Base-by-base conservation (phyloP, 768 basidiomycete species). In the Saitozyma sp. region DNA sequence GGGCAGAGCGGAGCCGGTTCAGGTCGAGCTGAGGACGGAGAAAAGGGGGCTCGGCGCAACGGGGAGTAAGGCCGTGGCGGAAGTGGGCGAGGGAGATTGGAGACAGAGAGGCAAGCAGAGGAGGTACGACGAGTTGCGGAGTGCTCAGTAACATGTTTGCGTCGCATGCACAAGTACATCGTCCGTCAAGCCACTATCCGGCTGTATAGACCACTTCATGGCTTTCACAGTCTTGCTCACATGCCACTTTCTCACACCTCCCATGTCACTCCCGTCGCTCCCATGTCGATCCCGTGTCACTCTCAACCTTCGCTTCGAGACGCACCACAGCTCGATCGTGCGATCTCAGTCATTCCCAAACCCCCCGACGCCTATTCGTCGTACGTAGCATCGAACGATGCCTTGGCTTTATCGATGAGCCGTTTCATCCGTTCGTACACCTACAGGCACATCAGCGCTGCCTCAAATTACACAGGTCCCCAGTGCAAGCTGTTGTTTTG, bases 341-440 rank as follows among this genome's bases (percentile, higher is more conserved):
- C 29, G 29, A 29, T 2, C 29, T 29, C 29, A 29, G 29, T 2
- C 29, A 2, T 5, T 29, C 29, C 29, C 29, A 5, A 29, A 29
- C 2, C 29, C 5, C 29, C 29, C 29, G 5, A 29, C 29, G 29
- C 38, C 43, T 61, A 72, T 51, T 69, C 63, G 2, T 73, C 71
- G 46, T 68, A 73, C 10, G 64, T 66, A 3, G 66, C 60, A 9
- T 65, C 69, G 3, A 71, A 20, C 8, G 53, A 54, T 9, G 62
- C 61, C 6, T 79, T 77, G 13, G 91, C 82, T 58, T 78, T 82
- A 83, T 95, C 93, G 60, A 95, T 88, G 45, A 84, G 59, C 71
- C 75, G 80, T 79, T 89, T 87, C 64, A 97, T 89, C 54, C 89
- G 84, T 82, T 99, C 95, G 73, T 97, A 97, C 37, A 99, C 78